Conservation (phyloP, 2,329 filamentous ascomycete species). For the Colletotrichum karsti region DNA sequence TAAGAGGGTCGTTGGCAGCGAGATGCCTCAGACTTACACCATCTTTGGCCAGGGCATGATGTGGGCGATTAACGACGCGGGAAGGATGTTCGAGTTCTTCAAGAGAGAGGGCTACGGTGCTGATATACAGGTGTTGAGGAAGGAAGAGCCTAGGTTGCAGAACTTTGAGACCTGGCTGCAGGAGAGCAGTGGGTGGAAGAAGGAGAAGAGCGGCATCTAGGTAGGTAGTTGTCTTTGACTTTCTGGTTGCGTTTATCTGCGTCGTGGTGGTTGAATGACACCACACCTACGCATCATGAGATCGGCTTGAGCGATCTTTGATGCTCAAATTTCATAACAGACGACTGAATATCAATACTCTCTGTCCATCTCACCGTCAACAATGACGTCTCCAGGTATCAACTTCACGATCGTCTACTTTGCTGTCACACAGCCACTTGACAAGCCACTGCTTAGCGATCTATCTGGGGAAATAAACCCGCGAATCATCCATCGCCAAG, state of each 20-base stretch:
- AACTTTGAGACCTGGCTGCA: constrained; percentile 34
- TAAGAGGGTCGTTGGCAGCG: constrained; percentile 12
- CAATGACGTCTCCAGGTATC: not conserved
- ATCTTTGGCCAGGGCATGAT: constrained; percentile 25
- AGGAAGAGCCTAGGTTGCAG: constrained; percentile 29
- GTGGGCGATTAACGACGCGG: constrained; percentile 28
- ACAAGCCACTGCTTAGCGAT: not conserved
- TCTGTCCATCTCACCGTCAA: no score
- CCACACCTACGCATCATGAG: no score
- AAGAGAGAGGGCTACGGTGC: constrained; percentile 25
- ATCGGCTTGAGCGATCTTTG: not conserved
- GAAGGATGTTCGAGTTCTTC: constrained; percentile 32
- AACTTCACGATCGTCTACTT: not conserved
- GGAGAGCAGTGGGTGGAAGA: constrained; percentile 35
- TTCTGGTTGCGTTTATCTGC: no score
- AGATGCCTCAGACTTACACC: constrained; percentile 25
- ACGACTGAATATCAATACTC: no score
- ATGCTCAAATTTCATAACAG: not conserved
- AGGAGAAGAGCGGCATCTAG: not conserved
- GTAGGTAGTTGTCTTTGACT: not conserved
- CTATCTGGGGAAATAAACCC: not conserved
- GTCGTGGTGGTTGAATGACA: no score
- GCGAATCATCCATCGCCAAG: not conserved
- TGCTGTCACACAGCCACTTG: not conserved
- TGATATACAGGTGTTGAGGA: constrained; percentile 21